These are phyloP conservation scores for Lactuca saligna DNA, from an alignment of 129 eudicot genomes.

Conservation along the genomic window DNA sequence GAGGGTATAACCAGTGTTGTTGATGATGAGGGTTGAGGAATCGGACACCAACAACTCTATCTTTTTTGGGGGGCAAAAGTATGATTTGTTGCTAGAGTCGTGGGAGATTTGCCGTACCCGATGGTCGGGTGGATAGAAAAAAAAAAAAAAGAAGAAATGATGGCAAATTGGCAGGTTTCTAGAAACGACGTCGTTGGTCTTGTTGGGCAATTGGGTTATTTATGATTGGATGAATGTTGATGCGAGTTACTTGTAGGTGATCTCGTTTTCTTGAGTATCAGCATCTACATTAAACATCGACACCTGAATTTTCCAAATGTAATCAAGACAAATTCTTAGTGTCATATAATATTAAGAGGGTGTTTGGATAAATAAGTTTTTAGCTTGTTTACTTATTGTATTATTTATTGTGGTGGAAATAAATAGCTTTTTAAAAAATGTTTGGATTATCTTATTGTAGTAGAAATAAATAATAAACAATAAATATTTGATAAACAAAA, in stretches of 20 bases:
- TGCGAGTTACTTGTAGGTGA: not conserved
- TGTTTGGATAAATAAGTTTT: too few relatives aligned
- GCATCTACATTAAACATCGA: too few relatives aligned
- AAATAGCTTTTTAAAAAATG: too few relatives aligned
- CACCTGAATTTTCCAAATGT: too few relatives aligned
- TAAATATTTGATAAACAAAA: too few relatives aligned
- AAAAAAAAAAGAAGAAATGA: constrained; percentile 25
- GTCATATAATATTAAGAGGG: too few relatives aligned
- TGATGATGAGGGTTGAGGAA: constrained; percentile 17
- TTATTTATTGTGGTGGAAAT: too few relatives aligned
- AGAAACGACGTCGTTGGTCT: constrained; percentile 20
- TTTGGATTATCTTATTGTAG: too few relatives aligned
- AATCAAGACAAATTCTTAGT: too few relatives aligned
- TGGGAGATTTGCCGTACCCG: constrained; percentile 22
- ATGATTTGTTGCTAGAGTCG: constrained; percentile 20
- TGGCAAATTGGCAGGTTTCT: not conserved
- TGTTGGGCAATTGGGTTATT: not conserved
- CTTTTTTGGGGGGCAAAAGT: constrained; percentile 10
- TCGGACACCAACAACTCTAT: constrained; percentile 21
- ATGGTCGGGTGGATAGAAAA: constrained; percentile 25
- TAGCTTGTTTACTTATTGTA: too few relatives aligned
- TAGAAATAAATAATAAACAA: too few relatives aligned
- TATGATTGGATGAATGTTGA: not conserved
- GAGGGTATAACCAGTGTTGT: not conserved
- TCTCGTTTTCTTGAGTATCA: not conserved